Evolutionary conservation across 768 basidiomycete species (phyloP).

Genomic region (Amanita muscaria): DNA sequence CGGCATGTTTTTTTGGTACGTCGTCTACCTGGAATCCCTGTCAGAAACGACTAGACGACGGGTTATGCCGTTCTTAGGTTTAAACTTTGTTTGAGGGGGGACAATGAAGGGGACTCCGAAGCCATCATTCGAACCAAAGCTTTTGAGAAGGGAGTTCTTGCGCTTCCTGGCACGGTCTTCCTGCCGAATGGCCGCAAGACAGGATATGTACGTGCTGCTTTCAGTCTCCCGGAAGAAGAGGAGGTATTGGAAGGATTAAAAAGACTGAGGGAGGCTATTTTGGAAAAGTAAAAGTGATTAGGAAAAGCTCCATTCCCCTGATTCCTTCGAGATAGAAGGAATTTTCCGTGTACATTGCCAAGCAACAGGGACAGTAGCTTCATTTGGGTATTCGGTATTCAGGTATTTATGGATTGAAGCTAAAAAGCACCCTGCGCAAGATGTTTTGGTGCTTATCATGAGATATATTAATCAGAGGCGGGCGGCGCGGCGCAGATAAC

Average conservation of each 20-base stretch:
- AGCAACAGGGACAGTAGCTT: not conserved
- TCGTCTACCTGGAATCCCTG: conserved; percentile 12
- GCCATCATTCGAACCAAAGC: conserved; percentile 66
- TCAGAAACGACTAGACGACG: conserved; percentile 1
- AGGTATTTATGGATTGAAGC: not conserved
- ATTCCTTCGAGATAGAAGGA: not conserved
- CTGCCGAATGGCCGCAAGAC: conserved; percentile 62
- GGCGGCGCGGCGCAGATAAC: too few species aligned
- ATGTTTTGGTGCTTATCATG: too few species aligned
- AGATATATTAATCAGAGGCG: too few species aligned
- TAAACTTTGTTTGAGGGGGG: conserved; percentile 43
- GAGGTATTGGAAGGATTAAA: conserved; percentile 69
- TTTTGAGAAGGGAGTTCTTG: conserved; percentile 77
- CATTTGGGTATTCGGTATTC: not conserved
- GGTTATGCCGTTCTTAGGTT: conserved; percentile 40
- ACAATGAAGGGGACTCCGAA: conserved; percentile 52
- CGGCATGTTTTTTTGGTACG: conserved; percentile 87
- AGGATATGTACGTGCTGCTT: conserved; percentile 74
- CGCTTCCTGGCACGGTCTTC: conserved; percentile 80
- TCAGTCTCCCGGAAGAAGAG: conserved; percentile 57
- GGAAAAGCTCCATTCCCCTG: too few species aligned
- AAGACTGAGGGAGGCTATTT: conserved; percentile 39
- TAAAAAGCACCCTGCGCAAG: too few species aligned
- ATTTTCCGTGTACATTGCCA: not conserved
- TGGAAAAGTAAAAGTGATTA: conserved; percentile 14